Evolutionary conservation across 1,284 basidiomycete genomes (phyloP), one percentile per base, ranked within the genome.

Genomic region (Trametes sp.): DNA sequence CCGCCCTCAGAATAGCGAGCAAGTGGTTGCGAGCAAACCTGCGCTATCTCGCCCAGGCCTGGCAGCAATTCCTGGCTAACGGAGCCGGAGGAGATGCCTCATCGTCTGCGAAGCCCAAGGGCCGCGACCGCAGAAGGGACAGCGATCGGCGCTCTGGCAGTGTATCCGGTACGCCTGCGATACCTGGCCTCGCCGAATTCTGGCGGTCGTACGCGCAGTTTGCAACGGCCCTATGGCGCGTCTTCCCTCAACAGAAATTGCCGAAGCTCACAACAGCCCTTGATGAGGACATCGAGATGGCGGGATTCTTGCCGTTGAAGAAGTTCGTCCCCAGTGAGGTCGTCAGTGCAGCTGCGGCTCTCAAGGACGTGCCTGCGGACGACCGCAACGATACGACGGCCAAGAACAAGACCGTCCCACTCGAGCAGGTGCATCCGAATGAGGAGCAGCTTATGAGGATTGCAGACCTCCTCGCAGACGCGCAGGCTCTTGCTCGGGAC

Each of bases 391-490:
- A 26, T 33, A 66, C 61, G 19, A 24, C 57, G 9, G 19, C 45
- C 4, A 64, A 26, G 36, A 29, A 41, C 9, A 61, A 66, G 13
- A 46, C 48, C 9, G 56, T 60, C 41, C 61, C 72, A 11, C 74
- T 77, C 53, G 85, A 87, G 59, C 84, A 87, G 59, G 88, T 91
- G 9, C 96, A 98, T 78, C 96, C 96, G 2, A 98, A 98, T 69
- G 95, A 95, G 69, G 95, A 96, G 79, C 93, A 96, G 71, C 80
- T 98, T 52, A 97, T 98, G 94, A 85, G 97, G 62, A 93, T 98
- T 57, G 83, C 87, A 33, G 96, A 98, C 75, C 78, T 98, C 51
- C 81, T 96, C 56, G 81, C 84, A 28, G 96, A 98, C 71, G 92
- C 90, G 1, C 84, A 81, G 64, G 77, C 78, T 10, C 73, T 96